Base-by-base conservation (phyloP, 192 early-diverging fungal genomes). In the Oehlia diaphana region DNA sequence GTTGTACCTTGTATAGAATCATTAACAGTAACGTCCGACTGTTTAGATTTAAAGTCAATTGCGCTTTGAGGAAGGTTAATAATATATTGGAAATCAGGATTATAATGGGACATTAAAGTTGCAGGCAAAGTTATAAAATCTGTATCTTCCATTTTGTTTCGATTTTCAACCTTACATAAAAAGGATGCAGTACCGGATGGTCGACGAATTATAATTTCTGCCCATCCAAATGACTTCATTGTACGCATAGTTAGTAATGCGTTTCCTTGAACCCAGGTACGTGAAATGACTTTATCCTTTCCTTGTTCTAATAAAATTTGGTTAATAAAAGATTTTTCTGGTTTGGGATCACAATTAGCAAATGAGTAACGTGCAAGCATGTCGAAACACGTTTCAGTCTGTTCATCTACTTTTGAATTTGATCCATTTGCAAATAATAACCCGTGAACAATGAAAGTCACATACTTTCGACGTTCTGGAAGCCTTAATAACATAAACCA, bases 381-480 rank as follows among this genome's bases (percentile, higher is more conserved):
- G 79, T 99, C 98, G 84, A 99, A 86, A 69, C 96, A 96, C 61
- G 97, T 92, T 76, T 95, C 95, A 44, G 94, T 94, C 61, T 93
- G 92, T 82, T 98, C 97, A 82, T 98, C 96, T 4, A 78, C 78
- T 39, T 83, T 78, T 65, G 84, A 80, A 39, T 87, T 79, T 63
- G 82, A 72, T 39, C 84, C 87, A 67, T 94, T 94, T 14, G 91
- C 87, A 80, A 87, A 84, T 49, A 93, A 81, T 13, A 96, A 88
- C 44, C 92, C 90, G 37, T 91, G 89, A 26, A 98, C 82, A 42
- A 99, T 93, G 63, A 91, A 92, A 16, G 93, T 88, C 3, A 98
- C 92, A 81, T 93, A 93, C 66, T 93, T 92, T 31, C 88, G 86
- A 44, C 96, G 91, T 73, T 97, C 92, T 1, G 83, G 75, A 1